Conservation (phyloP, 768 basidiomycete genomes). For the Psilocybe azurescens region DNA sequence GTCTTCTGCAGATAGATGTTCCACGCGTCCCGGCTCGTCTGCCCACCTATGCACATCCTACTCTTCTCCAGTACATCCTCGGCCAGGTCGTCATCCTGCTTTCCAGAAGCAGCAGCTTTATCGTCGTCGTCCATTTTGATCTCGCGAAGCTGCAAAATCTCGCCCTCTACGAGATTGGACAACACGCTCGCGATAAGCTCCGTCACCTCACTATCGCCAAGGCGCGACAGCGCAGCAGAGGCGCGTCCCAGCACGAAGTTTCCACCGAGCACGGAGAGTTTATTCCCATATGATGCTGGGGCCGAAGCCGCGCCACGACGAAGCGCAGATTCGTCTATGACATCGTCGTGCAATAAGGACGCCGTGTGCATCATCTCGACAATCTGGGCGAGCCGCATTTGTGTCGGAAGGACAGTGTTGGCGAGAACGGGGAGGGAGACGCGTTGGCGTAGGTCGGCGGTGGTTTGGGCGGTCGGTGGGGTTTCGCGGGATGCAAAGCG, state of each 20-base stretch:
- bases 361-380: slow-evolving; percentile 98
- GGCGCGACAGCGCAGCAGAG: slow-evolving; percentile 77
- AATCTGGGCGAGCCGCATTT: slow-evolving; percentile 89
- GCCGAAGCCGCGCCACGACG: slow-evolving; percentile 81
- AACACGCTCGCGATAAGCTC: slow-evolving; percentile 88
- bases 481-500: slow-evolving; percentile 32
- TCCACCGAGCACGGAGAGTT: slow-evolving; percentile 85
- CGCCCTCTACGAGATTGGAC: slow-evolving; percentile 91
- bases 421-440: slow-evolving; percentile 19
- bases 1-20: slow-evolving; percentile 90
- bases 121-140: slow-evolving; percentile 45
- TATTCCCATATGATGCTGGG: slow-evolving; percentile 85
- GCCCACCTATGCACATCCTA: slow-evolving; percentile 4
- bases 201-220: slow-evolving; percentile 85
- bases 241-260: slow-evolving; percentile 92
- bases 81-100: slow-evolving; percentile 24
- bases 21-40: slow-evolving; percentile 57
- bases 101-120: not conserved
- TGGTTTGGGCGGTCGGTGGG: slow-evolving; percentile 32
- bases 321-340: slow-evolving; percentile 83
- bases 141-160: slow-evolving; percentile 83
- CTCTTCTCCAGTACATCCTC: slow-evolving; percentile 3
- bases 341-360: slow-evolving; percentile 95
- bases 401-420: slow-evolving; percentile 72
- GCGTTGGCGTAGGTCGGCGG: slow-evolving; percentile 28